Evolutionary conservation across 2,329 filamentous ascomycete genomes (phyloP).

Genomic region (Cordyceps javanica): DNA sequence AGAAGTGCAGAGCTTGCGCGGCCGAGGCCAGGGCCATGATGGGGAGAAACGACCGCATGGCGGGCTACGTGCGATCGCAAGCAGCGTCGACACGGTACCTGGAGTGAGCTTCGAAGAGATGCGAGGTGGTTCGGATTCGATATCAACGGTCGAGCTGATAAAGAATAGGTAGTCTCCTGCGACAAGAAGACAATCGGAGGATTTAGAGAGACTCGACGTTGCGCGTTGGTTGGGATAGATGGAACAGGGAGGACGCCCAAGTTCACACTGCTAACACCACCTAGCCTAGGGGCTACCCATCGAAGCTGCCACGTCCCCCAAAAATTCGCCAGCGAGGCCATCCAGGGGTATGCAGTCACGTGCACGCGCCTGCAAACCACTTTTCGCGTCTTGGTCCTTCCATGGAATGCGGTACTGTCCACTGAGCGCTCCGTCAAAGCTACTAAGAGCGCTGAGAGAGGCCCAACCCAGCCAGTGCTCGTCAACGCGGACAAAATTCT

Average conservation of each 20-base stretch:
- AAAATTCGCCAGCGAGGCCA: conserved; percentile 26
- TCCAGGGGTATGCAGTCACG: conserved; percentile 31
- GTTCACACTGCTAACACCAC: neutral
- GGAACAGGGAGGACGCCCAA: neutral
- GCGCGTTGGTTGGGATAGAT: neutral
- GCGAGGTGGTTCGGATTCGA: neutral
- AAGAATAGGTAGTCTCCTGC: neutral
- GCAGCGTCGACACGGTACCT: neutral
- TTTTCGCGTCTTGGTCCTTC: neutral
- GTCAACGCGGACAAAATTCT: neutral
- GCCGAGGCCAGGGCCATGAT: conserved; percentile 59
- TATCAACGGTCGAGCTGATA: neutral
- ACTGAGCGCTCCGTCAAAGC: too few relatives aligned
- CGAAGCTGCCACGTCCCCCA: conserved; percentile 48
- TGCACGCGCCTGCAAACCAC: conserved; percentile 17
- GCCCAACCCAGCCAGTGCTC: neutral
- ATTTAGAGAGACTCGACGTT: neutral
- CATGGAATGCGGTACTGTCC: neutral
- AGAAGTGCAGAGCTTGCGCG: conserved; percentile 88
- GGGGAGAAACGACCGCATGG: conserved; percentile 58
- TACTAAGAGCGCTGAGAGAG: conserved; percentile 2
- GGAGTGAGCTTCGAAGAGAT: neutral
- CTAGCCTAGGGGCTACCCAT: conserved; percentile 9
- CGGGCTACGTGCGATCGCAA: conserved; percentile 4
- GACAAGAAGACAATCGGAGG: neutral